phyloP scores from a whole-genome alignment of 2,329 filamentous ascomycete species.

The Fulvia fulva region DNA sequence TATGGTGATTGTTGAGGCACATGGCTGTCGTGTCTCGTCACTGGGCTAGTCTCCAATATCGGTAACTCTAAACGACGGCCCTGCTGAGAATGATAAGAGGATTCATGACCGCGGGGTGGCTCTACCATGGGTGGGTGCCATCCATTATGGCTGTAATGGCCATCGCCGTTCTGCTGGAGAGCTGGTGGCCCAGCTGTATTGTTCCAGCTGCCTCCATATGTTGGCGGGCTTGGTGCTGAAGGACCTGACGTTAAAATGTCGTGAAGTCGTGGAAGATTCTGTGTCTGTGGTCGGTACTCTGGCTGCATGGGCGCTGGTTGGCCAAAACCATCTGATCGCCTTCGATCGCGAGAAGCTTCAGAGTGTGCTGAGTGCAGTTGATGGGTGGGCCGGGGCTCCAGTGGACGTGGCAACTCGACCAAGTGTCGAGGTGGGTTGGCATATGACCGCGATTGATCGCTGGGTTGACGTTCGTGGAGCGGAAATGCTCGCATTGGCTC shows the following conservation, averaged over 20 bases:
- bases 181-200: slow-evolving; percentile 11
- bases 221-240: slow-evolving; percentile 11
- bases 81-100: slow-evolving; percentile 15
- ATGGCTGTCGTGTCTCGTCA: slow-evolving; percentile 22
- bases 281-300: slow-evolving; percentile 23
- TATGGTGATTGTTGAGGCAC: slow-evolving; percentile 23
- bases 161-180: slow-evolving; percentile 18
- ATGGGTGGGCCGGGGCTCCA: slow-evolving; percentile 25
- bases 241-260: slow-evolving; percentile 29
- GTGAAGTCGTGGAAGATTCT: slow-evolving; percentile 28
- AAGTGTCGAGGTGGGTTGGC: slow-evolving; percentile 9
- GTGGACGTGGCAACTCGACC: slow-evolving; percentile 25
- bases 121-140: slow-evolving; percentile 24
- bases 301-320: slow-evolving; percentile 10
- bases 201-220: slow-evolving; percentile 15
- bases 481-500: slow-evolving; percentile 8
- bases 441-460: slow-evolving; percentile 16
- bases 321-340: slow-evolving; percentile 20
- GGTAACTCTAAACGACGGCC: slow-evolving; percentile 28
- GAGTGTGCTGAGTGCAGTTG: slow-evolving; percentile 17
- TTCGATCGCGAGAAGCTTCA: slow-evolving; percentile 12
- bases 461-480: slow-evolving; percentile 18
- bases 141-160: slow-evolving; percentile 12
- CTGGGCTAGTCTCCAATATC: slow-evolving; percentile 28
- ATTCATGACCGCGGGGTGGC: slow-evolving; percentile 15